Percentiles rank a stretch among this genome's conserved stretches.
Conservation (phyloP, 768 basidiomycete genomes). For the Termitomyces sp. region DNA sequence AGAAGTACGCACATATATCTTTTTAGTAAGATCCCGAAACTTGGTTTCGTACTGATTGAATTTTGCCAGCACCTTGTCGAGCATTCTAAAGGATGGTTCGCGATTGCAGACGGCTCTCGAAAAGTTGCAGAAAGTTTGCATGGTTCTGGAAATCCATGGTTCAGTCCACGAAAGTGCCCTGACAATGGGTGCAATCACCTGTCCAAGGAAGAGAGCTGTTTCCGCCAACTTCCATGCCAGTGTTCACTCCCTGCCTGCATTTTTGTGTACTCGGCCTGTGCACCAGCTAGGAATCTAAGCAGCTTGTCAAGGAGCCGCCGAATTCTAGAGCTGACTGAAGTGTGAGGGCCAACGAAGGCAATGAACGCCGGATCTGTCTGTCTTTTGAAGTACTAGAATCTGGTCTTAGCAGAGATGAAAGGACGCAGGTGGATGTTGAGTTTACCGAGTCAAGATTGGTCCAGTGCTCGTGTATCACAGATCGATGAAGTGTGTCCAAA, state of each 20-base stretch:
- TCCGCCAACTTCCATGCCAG: slow-evolving; percentile 10
- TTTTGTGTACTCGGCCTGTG: background rate
- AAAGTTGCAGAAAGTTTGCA: slow-evolving; percentile 11
- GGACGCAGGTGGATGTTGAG: background rate
- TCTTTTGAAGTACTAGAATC: slow-evolving; percentile 2
- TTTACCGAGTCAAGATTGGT: slow-evolving; percentile 9
- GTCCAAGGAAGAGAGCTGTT: slow-evolving; percentile 12
- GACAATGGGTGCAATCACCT: slow-evolving; percentile 10
- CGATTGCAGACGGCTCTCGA: slow-evolving; percentile 8
- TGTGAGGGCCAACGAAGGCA: background rate
- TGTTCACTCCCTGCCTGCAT: slow-evolving; percentile 1
- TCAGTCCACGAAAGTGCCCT: background rate
- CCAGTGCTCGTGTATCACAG: slow-evolving; percentile 1
- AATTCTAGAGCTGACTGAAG: background rate
- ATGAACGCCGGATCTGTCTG: slow-evolving; percentile 2
- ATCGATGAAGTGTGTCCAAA: background rate
- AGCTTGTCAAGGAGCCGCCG: background rate
- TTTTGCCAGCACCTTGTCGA: slow-evolving; percentile 26
- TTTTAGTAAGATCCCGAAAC: slow-evolving; percentile 34
- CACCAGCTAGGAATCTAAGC: background rate
- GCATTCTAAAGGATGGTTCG: slow-evolving; percentile 4
- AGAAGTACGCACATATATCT: slow-evolving; percentile 30
- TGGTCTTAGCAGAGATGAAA: background rate
- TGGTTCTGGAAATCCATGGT: slow-evolving; percentile 7
- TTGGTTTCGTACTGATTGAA: slow-evolving; percentile 39